Percentiles rank a stretch among this genome's conserved stretches.
Conservation (phyloP, 768 basidiomycete species). For the Hygrocybe coccinea region DNA sequence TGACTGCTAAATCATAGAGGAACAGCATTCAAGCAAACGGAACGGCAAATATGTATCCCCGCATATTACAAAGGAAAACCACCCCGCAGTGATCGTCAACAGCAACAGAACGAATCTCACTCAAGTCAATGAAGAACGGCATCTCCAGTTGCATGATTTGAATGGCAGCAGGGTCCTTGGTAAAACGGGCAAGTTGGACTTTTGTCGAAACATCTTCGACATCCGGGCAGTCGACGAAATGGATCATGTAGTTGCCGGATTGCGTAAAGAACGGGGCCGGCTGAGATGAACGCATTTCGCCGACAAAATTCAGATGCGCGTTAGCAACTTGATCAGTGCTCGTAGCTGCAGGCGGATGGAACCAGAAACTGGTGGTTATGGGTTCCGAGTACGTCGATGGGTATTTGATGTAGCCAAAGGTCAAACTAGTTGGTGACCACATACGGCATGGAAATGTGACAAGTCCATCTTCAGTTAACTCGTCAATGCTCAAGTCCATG, state of each 20-base stretch:
- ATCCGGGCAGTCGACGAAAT: too few species aligned
- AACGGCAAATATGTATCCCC: slow-evolving; percentile 11
- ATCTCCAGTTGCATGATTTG: slow-evolving; percentile 6
- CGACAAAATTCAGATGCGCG: too few species aligned
- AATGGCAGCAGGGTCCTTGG: background rate
- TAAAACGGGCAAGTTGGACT: background rate
- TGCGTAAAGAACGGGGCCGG: too few species aligned
- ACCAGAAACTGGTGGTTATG: background rate
- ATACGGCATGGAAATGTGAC: background rate
- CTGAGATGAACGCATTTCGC: too few species aligned
- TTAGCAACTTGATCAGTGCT: background rate
- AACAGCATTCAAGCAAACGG: slow-evolving; percentile 5
- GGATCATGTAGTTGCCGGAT: too few species aligned
- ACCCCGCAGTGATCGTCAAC: slow-evolving; percentile 14
- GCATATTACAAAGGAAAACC: slow-evolving; percentile 12
- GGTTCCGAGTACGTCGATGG: background rate
- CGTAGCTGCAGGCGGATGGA: background rate
- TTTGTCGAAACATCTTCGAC: background rate
- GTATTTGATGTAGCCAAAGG: background rate
- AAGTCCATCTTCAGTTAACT: background rate
- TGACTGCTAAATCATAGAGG: too few species aligned
- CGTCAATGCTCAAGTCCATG: background rate
- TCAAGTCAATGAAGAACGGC: slow-evolving; percentile 9
- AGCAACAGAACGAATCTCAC: slow-evolving; percentile 6
- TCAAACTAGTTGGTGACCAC: background rate